Percentiles rank a stretch among this genome's conserved stretches.
Conservation (phyloP, 192 early-diverging fungal species). For the Jimgerdemannia lactiflua region DNA sequence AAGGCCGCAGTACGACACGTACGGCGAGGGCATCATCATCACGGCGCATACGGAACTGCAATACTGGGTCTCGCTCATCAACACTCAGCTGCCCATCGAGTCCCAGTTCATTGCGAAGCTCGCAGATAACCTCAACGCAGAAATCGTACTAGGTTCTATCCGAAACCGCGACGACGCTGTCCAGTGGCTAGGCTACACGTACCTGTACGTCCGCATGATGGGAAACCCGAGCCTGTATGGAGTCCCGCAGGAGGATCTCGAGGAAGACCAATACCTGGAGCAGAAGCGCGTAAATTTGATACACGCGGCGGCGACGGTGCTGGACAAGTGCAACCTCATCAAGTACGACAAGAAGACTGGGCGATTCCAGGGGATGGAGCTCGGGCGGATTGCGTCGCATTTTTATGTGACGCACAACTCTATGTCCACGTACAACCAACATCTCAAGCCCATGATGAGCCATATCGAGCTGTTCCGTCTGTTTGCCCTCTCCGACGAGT, state of each 20-base stretch:
- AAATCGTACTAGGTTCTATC: conserved; percentile 92
- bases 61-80: conserved; percentile 93
- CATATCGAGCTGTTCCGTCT: conserved; percentile 88
- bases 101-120: conserved; percentile 87
- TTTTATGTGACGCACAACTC: conserved; percentile 93
- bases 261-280: conserved; percentile 75
- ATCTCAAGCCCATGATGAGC: conserved; percentile 85
- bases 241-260: conserved; percentile 63
- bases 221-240: conserved; percentile 87
- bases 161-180: conserved; percentile 92
- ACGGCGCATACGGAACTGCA: conserved; percentile 90
- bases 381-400: conserved; percentile 95
- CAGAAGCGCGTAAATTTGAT: conserved; percentile 89
- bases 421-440: conserved; percentile 93
- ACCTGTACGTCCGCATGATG: conserved; percentile 96
- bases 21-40: conserved; percentile 96
- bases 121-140: conserved; percentile 93
- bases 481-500: conserved; percentile 89
- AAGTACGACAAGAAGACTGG: conserved; percentile 96
- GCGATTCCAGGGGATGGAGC: conserved; percentile 82
- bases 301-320: conserved; percentile 78
- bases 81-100: conserved; percentile 97
- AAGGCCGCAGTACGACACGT: conserved; percentile 94
- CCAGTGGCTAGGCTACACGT: conserved; percentile 94
- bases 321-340: conserved; percentile 92